These are phyloP conservation scores for Tolypocladium pustulatum DNA, from an alignment of 2,329 filamentous ascomycete species.

Conservation along the genomic window DNA sequence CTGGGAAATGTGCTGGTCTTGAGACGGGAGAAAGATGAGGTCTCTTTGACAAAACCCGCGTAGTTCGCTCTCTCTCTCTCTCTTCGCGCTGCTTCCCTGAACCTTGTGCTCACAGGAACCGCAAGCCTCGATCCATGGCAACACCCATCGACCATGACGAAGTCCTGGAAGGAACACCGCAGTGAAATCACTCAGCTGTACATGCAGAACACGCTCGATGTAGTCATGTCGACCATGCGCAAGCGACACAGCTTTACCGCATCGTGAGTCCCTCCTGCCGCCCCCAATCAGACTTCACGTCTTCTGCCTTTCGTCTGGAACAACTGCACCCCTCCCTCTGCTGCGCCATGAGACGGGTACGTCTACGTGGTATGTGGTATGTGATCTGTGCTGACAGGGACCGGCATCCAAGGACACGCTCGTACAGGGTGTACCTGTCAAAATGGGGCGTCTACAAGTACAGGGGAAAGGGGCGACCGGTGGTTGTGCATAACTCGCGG, in stretches of 20 bases:
- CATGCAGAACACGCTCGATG: slow-evolving; percentile 26
- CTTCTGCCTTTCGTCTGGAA: background rate
- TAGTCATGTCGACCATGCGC: slow-evolving; percentile 29
- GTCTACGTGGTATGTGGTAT: background rate
- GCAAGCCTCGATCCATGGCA: background rate
- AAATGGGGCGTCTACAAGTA: slow-evolving; percentile 38
- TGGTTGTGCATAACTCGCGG: background rate
- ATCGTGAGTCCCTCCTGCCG: background rate
- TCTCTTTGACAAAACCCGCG: background rate
- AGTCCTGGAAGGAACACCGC: slow-evolving; percentile 26
- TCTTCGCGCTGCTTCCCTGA: background rate
- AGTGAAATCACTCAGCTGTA: slow-evolving; percentile 28
- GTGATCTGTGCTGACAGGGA: background rate
- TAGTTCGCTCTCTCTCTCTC: background rate
- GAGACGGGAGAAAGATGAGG: background rate
- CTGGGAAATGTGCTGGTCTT: background rate
- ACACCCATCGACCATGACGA: background rate
- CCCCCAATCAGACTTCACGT: background rate
- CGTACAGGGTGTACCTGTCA: slow-evolving; percentile 37
- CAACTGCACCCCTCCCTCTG: background rate
- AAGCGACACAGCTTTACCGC: slow-evolving; percentile 1
- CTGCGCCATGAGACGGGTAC: background rate
- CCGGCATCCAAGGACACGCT: slow-evolving; percentile 21
- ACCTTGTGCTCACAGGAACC: background rate
- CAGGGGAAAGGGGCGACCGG: slow-evolving; percentile 24